Base-by-base conservation (phyloP, 1,139 yeast genomes). In the Scheffersomyces quercinus region DNA sequence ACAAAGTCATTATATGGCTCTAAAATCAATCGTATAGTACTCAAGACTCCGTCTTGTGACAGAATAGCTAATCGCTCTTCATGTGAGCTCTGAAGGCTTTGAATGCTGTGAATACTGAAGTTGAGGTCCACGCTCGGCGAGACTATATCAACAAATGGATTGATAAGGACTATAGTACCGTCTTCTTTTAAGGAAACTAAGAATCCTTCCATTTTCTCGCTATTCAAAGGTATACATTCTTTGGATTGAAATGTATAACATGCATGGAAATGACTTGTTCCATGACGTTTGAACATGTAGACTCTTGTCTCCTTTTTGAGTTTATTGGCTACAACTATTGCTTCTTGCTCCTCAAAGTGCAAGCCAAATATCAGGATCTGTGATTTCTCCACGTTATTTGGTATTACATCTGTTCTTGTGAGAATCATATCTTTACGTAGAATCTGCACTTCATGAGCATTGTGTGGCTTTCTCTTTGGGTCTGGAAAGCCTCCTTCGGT, bases 361-460 rank as follows among this genome's bases (percentile, higher is more conserved):
- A 84, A 42, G 5, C 77, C 73, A 36, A 70, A 62, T 3, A 79
- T 66, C 44, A 73, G 72, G 31, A 83, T 51, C 7, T 65, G 58
- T 3, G 59, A 51, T n/a, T 59, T 47, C 26, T 64, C 59, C 6
- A 64, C 62, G 13, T 60, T 59, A 15, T 66, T 52, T 13, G 65
- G 64, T 16, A 79, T 61, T 0, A 77, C 64, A 29, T 82, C 85
- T 5, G 87, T 64, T 52, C 75, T 79, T 0, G 90, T 82, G 46
- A 88, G 66, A 14, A 85, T 81, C 58, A 85, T 75, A 59, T 88
- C 95, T 52, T 85, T 87, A 37, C 79, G 66, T 36, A 80, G 62
- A 3, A 59, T 52, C 11, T 65, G 58, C 24, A 59, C 53, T 34
- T 69, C 74, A 9, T 33, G 40, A 4, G 58, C 45, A 7, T 50